Conservation (phyloP, 805 yeast genomes). For the Lipomyces mesembrius region DNA sequence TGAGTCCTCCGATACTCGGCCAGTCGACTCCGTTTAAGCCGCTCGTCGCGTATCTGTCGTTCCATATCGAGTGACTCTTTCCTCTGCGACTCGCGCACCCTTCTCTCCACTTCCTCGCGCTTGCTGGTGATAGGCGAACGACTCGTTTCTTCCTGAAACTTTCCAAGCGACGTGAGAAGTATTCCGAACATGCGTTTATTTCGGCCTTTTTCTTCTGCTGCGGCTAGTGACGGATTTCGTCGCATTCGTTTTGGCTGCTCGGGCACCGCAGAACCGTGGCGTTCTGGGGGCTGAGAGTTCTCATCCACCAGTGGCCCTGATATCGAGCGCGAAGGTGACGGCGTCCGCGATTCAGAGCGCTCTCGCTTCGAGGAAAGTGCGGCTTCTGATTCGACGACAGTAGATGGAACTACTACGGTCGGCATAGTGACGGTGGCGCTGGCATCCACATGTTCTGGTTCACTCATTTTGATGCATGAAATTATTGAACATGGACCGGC, state of each 20-base stretch:
- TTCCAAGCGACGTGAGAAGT: constrained; percentile 28
- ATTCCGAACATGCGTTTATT: constrained; percentile 35
- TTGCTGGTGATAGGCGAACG: neutral
- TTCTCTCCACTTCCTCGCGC: constrained; percentile 22
- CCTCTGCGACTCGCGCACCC: constrained; percentile 16
- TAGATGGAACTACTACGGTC: constrained; percentile 5
- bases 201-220: constrained; percentile 32
- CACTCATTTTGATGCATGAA: neutral
- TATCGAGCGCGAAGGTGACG: neutral
- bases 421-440: neutral
- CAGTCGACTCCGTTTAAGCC: neutral
- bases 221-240: constrained; percentile 12
- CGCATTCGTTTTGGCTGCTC: constrained; percentile 16
- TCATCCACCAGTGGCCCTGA: neutral
- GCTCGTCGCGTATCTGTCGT: constrained; percentile 9
- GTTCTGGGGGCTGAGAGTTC: neutral
- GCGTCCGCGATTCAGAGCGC: neutral
- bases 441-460: neutral
- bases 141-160: constrained; percentile 26
- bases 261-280: neutral
- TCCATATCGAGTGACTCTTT: constrained; percentile 13
- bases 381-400: neutral
- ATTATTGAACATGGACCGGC: neutral
- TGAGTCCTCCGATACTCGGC: constrained; percentile 1
- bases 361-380: neutral